Base-by-base conservation (phyloP, 208 protist species). In the Herpetomonas samuelpessoai region DNA sequence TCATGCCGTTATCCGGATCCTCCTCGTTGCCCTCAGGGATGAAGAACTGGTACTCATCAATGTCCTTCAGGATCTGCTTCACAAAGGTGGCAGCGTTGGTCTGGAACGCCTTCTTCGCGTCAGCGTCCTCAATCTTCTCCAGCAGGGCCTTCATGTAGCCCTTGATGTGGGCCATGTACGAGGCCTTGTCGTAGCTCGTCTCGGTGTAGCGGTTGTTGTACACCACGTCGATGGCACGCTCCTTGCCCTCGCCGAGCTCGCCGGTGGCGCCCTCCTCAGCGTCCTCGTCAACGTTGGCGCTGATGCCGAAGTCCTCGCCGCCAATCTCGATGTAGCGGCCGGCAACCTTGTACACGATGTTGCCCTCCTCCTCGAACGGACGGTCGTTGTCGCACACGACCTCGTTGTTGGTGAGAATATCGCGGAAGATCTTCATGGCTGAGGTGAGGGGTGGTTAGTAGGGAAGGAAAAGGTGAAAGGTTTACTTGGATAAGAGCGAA, bases 41-140 rank as follows among this genome's bases (percentile, higher is more conserved):
- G 75, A 87, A 97, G 79, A 96, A 97, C 76, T 95, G 87, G 76
- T 92, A 95, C 38, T 97, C 92, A 53, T 95, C 82, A 65, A 97
- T 90, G 28, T 95, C 81, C 80, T 90, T 93, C 39, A 96, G 65
- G 52, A 95, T 84, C 74, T 92, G 91, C 86, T 97, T 97, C 63
- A 94, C 87, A 59, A 92, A 97, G 46, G 82, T 65, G 3, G 82
- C 71, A 45, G 90, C 90, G 57, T 86, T 91, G 47, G 79, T 58
- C 86, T 94, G 82, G 76, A 97, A 97, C 31, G 75, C 82, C 79
- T 93, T 90, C 81, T 92, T 93, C 47, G 78, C 87, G 27, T 85
- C 84, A 22, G 73, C 84, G 51, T 67, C 63, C 60, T 93, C 74
- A 68, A 97, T 92, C 56, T 78, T 74, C 68, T 93, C 87, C 54